These are phyloP conservation scores for Nitzschia sp. DNA, from an alignment of 108 stramenopile species.

Conservation along the genomic window DNA sequence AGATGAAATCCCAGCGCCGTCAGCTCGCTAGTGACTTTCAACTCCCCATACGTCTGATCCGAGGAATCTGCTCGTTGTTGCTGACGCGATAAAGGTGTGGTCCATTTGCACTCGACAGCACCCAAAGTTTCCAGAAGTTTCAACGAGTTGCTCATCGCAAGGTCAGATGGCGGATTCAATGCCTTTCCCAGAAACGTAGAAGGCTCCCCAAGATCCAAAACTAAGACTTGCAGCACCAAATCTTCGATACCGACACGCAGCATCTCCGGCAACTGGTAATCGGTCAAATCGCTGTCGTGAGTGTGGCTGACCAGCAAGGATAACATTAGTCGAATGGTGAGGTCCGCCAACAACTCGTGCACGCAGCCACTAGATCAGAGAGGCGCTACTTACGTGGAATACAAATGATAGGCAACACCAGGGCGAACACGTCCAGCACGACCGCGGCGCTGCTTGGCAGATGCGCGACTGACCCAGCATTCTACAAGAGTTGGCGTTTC, in stretches of 20 bases:
- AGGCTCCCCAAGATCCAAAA: conserved; percentile 76
- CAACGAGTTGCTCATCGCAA: conserved; percentile 62
- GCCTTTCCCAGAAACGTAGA: conserved; percentile 63
- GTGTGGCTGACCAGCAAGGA: conserved; percentile 37
- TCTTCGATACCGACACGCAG: conserved; percentile 90
- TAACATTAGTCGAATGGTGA: too few relatives aligned
- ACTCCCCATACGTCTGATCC: conserved; percentile 14
- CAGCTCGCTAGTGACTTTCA: conserved; percentile 49
- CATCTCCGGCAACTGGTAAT: conserved; percentile 89
- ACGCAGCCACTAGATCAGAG: background rate
- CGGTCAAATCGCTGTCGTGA: conserved; percentile 50
- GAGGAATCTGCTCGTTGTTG: background rate
- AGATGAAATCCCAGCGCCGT: conserved; percentile 93
- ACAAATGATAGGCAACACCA: conserved; percentile 82
- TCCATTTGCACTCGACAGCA: conserved; percentile 60
- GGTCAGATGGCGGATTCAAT: conserved; percentile 67
- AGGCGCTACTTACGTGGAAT: conserved; percentile 41
- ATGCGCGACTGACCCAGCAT: conserved; percentile 86
- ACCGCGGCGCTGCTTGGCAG: conserved; percentile 87
- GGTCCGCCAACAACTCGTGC: too few relatives aligned
- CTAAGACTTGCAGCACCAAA: conserved; percentile 82
- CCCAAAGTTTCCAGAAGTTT: conserved; percentile 64
- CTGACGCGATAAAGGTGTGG: background rate
- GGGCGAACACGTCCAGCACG: conserved; percentile 93
- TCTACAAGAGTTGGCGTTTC: conserved; percentile 79